These are phyloP conservation scores for Nemania diffusa DNA, from an alignment of 2,329 filamentous ascomycete genomes.

Conservation along the genomic window DNA sequence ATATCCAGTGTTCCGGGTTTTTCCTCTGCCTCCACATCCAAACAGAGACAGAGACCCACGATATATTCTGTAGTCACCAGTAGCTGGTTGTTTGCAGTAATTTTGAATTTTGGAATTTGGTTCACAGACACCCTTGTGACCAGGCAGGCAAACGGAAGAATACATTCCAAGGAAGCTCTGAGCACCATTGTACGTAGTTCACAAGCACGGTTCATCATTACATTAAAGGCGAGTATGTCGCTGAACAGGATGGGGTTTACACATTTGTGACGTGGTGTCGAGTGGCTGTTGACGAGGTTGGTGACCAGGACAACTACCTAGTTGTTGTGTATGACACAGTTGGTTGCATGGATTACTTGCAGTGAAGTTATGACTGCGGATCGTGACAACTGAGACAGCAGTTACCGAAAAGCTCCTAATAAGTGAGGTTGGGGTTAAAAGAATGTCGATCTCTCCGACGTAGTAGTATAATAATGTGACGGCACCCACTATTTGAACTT, in stretches of 20 bases:
- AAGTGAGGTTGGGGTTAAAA: background rate
- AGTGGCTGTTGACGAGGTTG: too few species aligned
- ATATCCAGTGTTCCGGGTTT: constrained; percentile 43
- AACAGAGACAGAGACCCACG: constrained; percentile 22
- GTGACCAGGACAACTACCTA: constrained; percentile 1
- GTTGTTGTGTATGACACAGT: constrained; percentile 4
- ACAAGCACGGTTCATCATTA: background rate
- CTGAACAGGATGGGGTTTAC: constrained; percentile 5
- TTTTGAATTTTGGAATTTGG: background rate
- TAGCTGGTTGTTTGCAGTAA: constrained; percentile 21
- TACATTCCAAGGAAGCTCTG: background rate
- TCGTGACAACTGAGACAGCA: constrained; percentile 2
- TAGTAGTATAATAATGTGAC: constrained; percentile 3
- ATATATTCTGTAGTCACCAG: constrained; percentile 12
- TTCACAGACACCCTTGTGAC: background rate
- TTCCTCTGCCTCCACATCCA: constrained; percentile 23
- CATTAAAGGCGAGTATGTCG: constrained; percentile 5
- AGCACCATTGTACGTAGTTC: background rate
- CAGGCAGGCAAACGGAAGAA: background rate
- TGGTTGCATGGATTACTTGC: constrained; percentile 1
- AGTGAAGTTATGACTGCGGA: background rate
- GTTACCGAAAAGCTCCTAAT: background rate
- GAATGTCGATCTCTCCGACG: background rate
- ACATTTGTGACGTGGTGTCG: constrained; percentile 18
- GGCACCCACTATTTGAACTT: background rate